Conservation (phyloP, 371 early-diverging fungal species). For the Batrachochytrium dendrobatidis region DNA sequence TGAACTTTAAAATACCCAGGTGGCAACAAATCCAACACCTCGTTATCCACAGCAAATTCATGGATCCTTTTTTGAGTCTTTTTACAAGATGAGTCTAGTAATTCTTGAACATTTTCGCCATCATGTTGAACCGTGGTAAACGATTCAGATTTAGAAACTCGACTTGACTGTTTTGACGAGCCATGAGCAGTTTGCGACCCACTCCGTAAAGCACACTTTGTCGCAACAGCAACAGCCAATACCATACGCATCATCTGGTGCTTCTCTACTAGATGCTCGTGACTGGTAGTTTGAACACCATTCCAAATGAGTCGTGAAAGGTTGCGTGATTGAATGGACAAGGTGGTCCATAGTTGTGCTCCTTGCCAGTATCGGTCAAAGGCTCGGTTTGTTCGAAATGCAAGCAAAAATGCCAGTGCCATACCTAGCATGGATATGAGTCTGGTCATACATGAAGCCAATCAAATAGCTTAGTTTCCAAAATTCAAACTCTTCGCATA, state of each 20-base stretch:
- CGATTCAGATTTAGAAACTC: too few relatives aligned
- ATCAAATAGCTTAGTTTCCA: background rate
- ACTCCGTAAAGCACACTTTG: slow-evolving; percentile 62
- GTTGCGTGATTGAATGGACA: slow-evolving; percentile 33
- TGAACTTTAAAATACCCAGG: background rate
- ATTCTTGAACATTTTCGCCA: too few relatives aligned
- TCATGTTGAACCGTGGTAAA: too few relatives aligned
- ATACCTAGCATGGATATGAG: slow-evolving; percentile 47
- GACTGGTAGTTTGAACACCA: slow-evolving; percentile 43
- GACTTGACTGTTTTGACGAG: background rate
- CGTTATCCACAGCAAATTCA: background rate
- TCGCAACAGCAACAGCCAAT: slow-evolving; percentile 57
- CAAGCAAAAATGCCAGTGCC: slow-evolving; percentile 57
- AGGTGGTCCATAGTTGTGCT: slow-evolving; percentile 38
- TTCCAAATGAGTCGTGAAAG: slow-evolving; percentile 57
- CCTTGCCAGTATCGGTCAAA: slow-evolving; percentile 72
- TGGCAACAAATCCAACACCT: background rate
- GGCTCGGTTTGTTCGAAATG: slow-evolving; percentile 69
- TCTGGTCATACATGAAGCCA: slow-evolving; percentile 14
- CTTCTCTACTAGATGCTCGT: slow-evolving; percentile 55
- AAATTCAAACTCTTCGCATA: background rate
- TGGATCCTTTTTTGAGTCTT: too few relatives aligned
- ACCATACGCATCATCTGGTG: slow-evolving; percentile 59
- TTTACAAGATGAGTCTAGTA: too few relatives aligned
- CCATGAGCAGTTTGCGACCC: slow-evolving; percentile 23